Conservation (phyloP, 2,329 filamentous ascomycete species). For the Trichoderma sp. region DNA sequence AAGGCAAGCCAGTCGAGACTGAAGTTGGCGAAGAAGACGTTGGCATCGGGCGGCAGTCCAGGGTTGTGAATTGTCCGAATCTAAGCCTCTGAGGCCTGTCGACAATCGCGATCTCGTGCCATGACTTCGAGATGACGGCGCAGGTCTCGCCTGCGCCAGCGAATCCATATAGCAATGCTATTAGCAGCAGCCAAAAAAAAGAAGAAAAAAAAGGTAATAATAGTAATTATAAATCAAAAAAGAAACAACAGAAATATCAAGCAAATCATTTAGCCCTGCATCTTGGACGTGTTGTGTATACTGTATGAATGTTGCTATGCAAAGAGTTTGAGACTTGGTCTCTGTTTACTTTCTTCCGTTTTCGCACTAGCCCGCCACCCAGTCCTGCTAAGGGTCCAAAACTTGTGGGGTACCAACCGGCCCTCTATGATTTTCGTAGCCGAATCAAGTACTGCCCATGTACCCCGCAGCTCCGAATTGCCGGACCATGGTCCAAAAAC, state of each 20-base stretch:
- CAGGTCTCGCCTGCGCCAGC: neutral
- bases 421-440: neutral
- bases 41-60: constrained; percentile 50
- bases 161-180: neutral
- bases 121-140: neutral
- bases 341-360: constrained; percentile 34
- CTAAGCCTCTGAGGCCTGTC: neutral
- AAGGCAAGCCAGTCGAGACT: constrained; percentile 41
- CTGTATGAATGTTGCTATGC: neutral
- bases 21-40: constrained; percentile 45
- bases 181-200: neutral
- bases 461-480: constrained; percentile 21
- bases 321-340: neutral
- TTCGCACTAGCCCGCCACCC: constrained; percentile 26
- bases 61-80: constrained; percentile 27
- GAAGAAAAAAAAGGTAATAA: neutral
- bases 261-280: neutral
- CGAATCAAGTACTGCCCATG: constrained; percentile 6
- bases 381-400: neutral
- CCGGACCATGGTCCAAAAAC: constrained; percentile 32
- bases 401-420: constrained; percentile 10
- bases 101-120: neutral
- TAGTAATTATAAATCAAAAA: neutral
- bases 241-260: neutral
- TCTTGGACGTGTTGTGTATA: neutral